phyloP scores from a whole-genome alignment of 208 protist genomes.

The Entamoeba invadens region DNA sequence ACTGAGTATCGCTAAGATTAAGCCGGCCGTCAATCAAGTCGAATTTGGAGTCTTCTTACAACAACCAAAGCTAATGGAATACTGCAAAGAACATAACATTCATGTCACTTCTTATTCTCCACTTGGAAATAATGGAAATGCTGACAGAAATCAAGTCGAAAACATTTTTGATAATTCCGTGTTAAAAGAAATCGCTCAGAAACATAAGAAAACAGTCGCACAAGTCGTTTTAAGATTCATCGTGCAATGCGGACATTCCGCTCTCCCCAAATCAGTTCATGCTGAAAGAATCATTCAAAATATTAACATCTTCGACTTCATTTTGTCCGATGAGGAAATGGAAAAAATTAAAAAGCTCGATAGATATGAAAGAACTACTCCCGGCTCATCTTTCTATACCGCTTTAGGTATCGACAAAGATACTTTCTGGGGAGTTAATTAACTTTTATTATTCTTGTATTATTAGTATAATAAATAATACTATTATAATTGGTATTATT shows the following conservation, averaged over 20 bases:
- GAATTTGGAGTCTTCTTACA: background rate
- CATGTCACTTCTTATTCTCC: background rate
- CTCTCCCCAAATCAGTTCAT: background rate
- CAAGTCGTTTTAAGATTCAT: background rate
- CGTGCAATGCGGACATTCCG: background rate
- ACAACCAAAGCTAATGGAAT: background rate
- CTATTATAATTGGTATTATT: too few relatives aligned
- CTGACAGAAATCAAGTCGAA: background rate
- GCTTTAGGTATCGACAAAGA: too few relatives aligned
- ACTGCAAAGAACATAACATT: background rate
- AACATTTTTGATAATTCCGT: background rate
- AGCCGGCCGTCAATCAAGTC: background rate
- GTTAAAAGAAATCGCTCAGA: background rate
- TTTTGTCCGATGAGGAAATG: background rate
- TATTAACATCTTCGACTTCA: background rate
- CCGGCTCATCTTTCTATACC: too few relatives aligned
- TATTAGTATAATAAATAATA: too few relatives aligned
- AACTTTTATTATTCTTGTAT: too few relatives aligned
- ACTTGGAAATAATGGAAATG: background rate
- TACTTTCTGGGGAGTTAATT: too few relatives aligned
- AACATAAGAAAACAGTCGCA: background rate
- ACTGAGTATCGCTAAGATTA: background rate
- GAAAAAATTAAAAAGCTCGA: background rate
- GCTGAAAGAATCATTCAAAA: background rate
- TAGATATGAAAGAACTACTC: too few relatives aligned